phyloP scores from a whole-genome alignment of 345 rosid genomes.

The Citrus maxima region DNA sequence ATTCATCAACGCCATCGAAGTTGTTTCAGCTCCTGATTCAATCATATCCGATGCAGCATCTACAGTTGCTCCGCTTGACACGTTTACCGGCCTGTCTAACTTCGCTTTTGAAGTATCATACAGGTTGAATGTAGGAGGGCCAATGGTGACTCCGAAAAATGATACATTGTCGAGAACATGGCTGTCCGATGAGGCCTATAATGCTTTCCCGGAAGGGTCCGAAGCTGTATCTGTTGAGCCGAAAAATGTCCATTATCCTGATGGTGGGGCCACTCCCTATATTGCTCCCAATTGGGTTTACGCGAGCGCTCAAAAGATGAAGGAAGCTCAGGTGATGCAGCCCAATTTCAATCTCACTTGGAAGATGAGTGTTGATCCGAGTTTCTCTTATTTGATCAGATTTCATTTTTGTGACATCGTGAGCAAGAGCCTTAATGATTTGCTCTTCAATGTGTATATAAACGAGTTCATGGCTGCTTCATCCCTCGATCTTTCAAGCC shows the following conservation, averaged over 20 bases:
- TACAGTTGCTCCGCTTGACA: slow-evolving; percentile 38
- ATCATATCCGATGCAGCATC: slow-evolving; percentile 56
- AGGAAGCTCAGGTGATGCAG: slow-evolving; percentile 36
- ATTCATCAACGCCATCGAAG: slow-evolving; percentile 69
- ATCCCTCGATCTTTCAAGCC: slow-evolving; percentile 51
- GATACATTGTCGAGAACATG: slow-evolving; percentile 73
- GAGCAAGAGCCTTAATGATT: slow-evolving; percentile 57
- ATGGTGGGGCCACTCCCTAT: slow-evolving; percentile 38
- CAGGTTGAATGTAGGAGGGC: slow-evolving; percentile 77
- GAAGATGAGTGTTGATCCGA: slow-evolving; percentile 52
- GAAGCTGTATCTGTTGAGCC: slow-evolving; percentile 31
- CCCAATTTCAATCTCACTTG: slow-evolving; percentile 82
- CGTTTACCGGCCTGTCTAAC: slow-evolving; percentile 44
- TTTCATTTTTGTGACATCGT: slow-evolving; percentile 82
- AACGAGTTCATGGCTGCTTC: slow-evolving; percentile 45
- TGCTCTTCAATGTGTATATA: slow-evolving; percentile 61
- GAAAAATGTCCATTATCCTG: slow-evolving; percentile 36
- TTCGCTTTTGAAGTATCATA: slow-evolving; percentile 50
- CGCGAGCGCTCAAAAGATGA: slow-evolving; percentile 51
- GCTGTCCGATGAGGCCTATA: slow-evolving; percentile 50
- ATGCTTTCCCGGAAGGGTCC: slow-evolving; percentile 57
- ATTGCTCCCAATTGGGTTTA: slow-evolving; percentile 65
- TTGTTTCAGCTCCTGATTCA: slow-evolving; percentile 58
- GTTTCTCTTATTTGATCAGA: slow-evolving; percentile 60
- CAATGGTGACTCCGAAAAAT: slow-evolving; percentile 35